These are phyloP conservation scores for Dimocarpus longan DNA, from an alignment of 345 rosid genomes.

Conservation along the genomic window DNA sequence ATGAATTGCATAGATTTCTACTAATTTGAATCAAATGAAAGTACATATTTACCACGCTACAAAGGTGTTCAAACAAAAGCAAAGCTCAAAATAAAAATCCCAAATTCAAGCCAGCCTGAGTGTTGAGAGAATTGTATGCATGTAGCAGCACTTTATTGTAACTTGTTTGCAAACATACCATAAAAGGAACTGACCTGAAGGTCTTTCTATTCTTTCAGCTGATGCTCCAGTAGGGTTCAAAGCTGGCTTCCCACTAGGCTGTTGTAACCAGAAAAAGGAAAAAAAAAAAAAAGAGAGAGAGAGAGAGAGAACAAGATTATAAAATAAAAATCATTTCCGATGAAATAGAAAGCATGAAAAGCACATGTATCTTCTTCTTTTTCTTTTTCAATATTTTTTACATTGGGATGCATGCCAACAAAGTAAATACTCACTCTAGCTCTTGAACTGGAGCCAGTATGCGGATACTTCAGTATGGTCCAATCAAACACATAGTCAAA, in stretches of 20 bases:
- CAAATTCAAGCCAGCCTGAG: neutral
- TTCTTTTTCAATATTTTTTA: neutral
- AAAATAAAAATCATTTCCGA: neutral
- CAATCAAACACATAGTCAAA: conserved; percentile 95
- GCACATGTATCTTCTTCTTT: neutral
- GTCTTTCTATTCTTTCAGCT: conserved; percentile 75
- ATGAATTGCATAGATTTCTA: neutral
- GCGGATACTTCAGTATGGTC: conserved; percentile 89
- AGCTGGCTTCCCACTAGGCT: conserved; percentile 63
- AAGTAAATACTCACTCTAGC: conserved; percentile 52
- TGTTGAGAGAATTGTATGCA: neutral
- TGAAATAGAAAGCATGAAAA: neutral
- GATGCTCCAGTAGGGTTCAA: conserved; percentile 62
- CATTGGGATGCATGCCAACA: conserved; percentile 5
- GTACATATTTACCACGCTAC: neutral
- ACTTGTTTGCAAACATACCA: conserved; percentile 1
- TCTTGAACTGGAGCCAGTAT: conserved; percentile 76
- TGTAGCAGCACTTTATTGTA: conserved; percentile 14
- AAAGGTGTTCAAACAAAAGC: conserved; percentile 4
- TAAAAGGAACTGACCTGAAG: conserved; percentile 53
- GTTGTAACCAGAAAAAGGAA: conserved; percentile 21
- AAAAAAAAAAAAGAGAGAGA: no score
- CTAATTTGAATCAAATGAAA: neutral
- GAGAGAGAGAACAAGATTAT: neutral
- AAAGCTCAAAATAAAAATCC: conserved; percentile 1